phyloP scores from a whole-genome alignment of 2,329 filamentous ascomycete species.

The Penicillium sp. region DNA sequence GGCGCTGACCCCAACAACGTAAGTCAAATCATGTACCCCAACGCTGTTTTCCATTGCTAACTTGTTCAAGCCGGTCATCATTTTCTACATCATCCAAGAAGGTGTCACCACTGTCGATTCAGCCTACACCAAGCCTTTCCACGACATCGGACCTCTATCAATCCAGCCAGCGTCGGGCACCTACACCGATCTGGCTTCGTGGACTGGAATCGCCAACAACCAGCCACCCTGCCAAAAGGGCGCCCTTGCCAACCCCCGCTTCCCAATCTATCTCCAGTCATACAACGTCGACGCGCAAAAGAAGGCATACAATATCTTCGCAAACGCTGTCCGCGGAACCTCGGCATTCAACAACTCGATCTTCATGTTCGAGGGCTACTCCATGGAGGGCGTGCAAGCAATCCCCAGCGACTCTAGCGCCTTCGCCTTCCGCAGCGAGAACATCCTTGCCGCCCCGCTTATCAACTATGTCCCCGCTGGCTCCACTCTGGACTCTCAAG shows the following conservation, averaged over 20 bases:
- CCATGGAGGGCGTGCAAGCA: slow-evolving; percentile 47
- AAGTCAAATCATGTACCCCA: not conserved
- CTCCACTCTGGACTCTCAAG: slow-evolving; percentile 25
- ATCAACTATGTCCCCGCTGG: slow-evolving; percentile 33
- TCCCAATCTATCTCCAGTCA: slow-evolving; percentile 47
- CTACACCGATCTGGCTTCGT: slow-evolving; percentile 50
- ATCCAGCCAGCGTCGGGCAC: slow-evolving; percentile 38
- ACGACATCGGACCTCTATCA: slow-evolving; percentile 43
- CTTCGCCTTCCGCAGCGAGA: slow-evolving; percentile 50
- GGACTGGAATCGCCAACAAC: slow-evolving; percentile 44
- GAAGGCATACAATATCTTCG: slow-evolving; percentile 42
- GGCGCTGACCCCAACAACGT: slow-evolving; percentile 29
- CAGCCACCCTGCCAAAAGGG: slow-evolving; percentile 47
- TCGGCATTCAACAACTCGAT: slow-evolving; percentile 44
- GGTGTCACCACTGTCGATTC: slow-evolving; percentile 44
- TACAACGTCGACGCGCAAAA: slow-evolving; percentile 44
- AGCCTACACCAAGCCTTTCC: slow-evolving; percentile 48
- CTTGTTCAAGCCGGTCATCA: slow-evolving; percentile 28
- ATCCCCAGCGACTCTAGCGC: slow-evolving; percentile 43
- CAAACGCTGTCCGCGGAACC: slow-evolving; percentile 30
- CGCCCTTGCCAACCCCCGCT: slow-evolving; percentile 44
- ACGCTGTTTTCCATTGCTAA: not conserved
- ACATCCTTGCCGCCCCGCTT: slow-evolving; percentile 41
- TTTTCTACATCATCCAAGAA: slow-evolving; percentile 36
- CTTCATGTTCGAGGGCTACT: slow-evolving; percentile 61